Evolutionary conservation across 225 moss, liverwort and hornwort genomes (phyloP), one percentile per base, ranked within the genome.

Genomic region (Ulota crispa): DNA sequence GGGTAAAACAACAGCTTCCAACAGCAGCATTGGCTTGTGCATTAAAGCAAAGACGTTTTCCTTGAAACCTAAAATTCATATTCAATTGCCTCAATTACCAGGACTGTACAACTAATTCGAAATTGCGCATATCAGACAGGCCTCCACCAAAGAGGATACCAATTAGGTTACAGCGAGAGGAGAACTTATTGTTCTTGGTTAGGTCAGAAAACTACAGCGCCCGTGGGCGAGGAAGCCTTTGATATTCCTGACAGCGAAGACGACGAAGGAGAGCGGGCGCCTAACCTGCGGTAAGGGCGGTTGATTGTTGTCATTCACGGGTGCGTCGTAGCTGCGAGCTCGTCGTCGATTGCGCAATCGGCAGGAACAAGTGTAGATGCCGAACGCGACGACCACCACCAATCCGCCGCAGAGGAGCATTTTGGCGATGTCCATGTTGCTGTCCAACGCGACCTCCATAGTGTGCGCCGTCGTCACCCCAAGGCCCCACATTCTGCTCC

Each of bases 331-430:
- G 57, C 73, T 43, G 65, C 42, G 78, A 21, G n/a, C 18, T 39
- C 43, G 78, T n/a, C 56, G 80, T 13, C 75, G 84, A 77, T 65
- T 76, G 27, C 64, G 75, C 75, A 81, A 71, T 18, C 83, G 77
- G 65, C 71, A 67, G 24, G 67, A 60, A 62, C 89, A 90, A 70
- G 68, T 77, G 78, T 85, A 90, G 72, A 90, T 72, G 37, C 83
- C 89, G 70, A 53, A 87, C 3, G 87, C 89, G 20, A 79, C 85
- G 57, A 85, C 81, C 27, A 67, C 82, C 59, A 79, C 85, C 63
- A 90, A 74, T 66, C 83, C 87, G 4, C 85, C 85, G 57, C 89
- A 90, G 56, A 90, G 43, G 32, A 90, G 70, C 78, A 83, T 85
- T 65, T 79, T 69, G 42, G 85, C 85, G 21, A 83, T 83, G 72